Evolutionary conservation across 2,329 filamentous ascomycete genomes (phyloP).

Genomic region (Talaromyces piceae): DNA sequence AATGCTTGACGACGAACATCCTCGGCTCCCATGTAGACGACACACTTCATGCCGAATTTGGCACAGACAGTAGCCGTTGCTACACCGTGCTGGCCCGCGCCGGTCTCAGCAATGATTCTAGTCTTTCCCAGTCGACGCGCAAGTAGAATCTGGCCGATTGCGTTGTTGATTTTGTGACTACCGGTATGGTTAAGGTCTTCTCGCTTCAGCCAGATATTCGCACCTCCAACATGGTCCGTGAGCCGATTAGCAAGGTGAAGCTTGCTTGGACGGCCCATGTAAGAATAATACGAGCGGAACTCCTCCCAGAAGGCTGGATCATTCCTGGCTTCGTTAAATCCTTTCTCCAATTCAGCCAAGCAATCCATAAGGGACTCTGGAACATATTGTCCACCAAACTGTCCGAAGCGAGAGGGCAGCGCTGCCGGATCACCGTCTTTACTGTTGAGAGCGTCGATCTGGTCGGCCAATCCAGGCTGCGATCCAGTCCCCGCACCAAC

Average conservation of each 20-base stretch:
- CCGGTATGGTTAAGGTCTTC: conserved; percentile 98
- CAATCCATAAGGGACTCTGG: conserved; percentile 98
- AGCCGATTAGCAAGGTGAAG: conserved; percentile 82
- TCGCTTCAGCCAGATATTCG: conserved; percentile 95
- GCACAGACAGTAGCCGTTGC: conserved; percentile 96
- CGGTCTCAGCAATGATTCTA: conserved; percentile 95
- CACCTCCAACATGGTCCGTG: conserved; percentile 81
- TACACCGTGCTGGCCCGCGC: conserved; percentile 94
- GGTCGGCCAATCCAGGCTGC: conserved; percentile 62
- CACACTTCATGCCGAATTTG: conserved; percentile 97
- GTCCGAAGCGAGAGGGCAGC: conserved; percentile 80
- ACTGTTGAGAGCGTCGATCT: conserved; percentile 74
- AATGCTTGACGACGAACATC: conserved; percentile 92
- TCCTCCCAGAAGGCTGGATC: conserved; percentile 96
- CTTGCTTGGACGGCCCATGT: conserved; percentile 91
- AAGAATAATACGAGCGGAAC: conserved; percentile 90
- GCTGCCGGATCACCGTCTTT: conserved; percentile 44
- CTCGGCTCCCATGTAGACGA: conserved; percentile 97
- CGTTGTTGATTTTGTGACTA: conserved; percentile 99
- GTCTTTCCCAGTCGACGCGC: conserved; percentile 85
- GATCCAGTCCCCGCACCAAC: conserved; percentile 38
- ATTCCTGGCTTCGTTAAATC: conserved; percentile 79
- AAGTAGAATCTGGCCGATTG: conserved; percentile 83
- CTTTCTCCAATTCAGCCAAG: conserved; percentile 77
- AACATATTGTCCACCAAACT: conserved; percentile 96